Conservation (phyloP, 306 rosid species). For the Trifolium pratense region DNA sequence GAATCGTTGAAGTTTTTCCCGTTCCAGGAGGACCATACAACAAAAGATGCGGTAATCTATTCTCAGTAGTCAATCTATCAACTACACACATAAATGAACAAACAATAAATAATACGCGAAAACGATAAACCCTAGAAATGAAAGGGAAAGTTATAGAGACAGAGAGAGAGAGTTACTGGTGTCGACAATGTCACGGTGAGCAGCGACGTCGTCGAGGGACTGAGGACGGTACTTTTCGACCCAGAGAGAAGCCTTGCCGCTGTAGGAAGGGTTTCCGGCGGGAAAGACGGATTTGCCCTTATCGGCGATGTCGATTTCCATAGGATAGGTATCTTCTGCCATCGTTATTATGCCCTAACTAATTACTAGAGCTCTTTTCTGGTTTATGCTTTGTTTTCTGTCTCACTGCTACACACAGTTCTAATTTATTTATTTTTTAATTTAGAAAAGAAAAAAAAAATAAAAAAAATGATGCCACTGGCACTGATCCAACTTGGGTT, state of each 20-base stretch:
- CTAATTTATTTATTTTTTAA: too few species aligned
- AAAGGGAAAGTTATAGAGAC: constrained; percentile 17
- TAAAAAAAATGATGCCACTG: not conserved
- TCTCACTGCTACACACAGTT: not conserved
- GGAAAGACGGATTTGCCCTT: constrained; percentile 56
- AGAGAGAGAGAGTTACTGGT: constrained; percentile 58
- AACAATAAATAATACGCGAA: constrained; percentile 19
- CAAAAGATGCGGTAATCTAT: constrained; percentile 89
- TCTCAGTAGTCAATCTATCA: constrained; percentile 87
- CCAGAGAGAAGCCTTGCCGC: constrained; percentile 70
- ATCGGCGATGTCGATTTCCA: constrained; percentile 69
- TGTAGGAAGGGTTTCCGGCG: constrained; percentile 41
- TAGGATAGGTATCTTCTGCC: constrained; percentile 58
- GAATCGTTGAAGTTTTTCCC: constrained; percentile 93
- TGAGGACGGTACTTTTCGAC: constrained; percentile 96
- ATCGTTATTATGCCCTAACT: not conserved
- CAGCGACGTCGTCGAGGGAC: constrained; percentile 88
- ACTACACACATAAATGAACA: constrained; percentile 50
- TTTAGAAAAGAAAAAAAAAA: too few species aligned
- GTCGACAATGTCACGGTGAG: constrained; percentile 97
- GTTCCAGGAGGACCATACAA: constrained; percentile 98
- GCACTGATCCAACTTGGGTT: not conserved
- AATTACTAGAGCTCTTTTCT: not conserved
- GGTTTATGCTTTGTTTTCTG: not conserved
- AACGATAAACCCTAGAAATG: constrained; percentile 52